Evolutionary conservation across 148 eudicot genomes (phyloP).

Genomic region (Vaccinium vitisidaea): DNA sequence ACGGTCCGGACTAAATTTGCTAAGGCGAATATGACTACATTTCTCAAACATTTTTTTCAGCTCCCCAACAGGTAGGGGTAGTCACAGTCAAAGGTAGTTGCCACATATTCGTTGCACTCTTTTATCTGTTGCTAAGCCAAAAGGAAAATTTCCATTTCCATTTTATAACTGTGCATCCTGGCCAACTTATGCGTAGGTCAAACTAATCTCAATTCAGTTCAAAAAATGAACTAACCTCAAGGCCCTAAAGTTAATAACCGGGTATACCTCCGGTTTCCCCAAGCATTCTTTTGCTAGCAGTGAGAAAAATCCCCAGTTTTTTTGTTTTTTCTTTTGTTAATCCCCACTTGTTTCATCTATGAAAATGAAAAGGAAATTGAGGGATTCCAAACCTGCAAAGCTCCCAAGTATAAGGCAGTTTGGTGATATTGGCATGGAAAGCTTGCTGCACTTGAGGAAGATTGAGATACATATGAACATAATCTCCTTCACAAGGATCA

Average conservation of each 20-base stretch:
- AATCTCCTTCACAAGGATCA: conserved; percentile 30
- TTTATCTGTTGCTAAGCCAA: no score
- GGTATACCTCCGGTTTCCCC: neutral
- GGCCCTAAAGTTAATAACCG: neutral
- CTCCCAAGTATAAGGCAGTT: conserved; percentile 25
- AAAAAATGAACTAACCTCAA: neutral
- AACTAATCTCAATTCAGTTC: neutral
- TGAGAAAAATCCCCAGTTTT: neutral
- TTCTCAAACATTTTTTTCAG: no score
- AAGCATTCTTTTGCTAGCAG: neutral
- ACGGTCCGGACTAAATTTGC: no score
- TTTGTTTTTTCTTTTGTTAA: neutral
- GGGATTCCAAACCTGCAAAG: conserved; percentile 21
- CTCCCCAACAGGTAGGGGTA: neutral
- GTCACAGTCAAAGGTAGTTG: neutral
- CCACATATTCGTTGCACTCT: neutral
- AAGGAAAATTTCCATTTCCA: no score
- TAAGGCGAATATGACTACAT: no score
- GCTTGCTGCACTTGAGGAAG: conserved; percentile 26
- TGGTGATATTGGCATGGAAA: conserved; percentile 30
- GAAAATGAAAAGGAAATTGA: neutral
- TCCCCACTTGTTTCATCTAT: neutral
- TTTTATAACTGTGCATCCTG: no score
- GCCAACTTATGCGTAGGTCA: neutral
- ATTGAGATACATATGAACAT: conserved; percentile 22